Evolutionary conservation across 2,329 filamentous ascomycete genomes (phyloP), one percentile per base, ranked within the genome.

Genomic region (Aurifilum marmelostoma): DNA sequence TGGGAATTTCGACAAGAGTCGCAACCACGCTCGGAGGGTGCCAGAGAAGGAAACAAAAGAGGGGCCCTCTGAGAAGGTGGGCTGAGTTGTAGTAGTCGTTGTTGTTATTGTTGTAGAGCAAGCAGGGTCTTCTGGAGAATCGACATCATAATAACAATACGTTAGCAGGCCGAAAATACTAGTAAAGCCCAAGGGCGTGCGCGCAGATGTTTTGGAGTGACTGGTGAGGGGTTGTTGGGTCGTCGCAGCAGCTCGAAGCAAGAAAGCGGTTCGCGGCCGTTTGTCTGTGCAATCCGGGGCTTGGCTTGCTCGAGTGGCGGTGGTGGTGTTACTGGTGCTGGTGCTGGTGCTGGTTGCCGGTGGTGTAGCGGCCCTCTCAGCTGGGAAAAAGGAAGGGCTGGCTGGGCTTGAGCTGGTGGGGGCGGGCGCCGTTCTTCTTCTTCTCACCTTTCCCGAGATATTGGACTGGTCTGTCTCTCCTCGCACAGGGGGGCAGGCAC

Each of bases 391-490:
- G 21, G 43, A 34, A n/a, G n/a, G n/a, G n/a, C n/a, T n/a, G n/a
- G 43, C 43, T 37, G 56, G 56, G 34, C 37, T 65, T 52, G 32
- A 21, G 60, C 27, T 47, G 61, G n/a, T 63, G 37, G 37, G 37
- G 61, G 61, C 41, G 61, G 18, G 47, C 29, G 52, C 63, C 52
- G 63, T 65, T 21, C n/a, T 47, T 43, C 3, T 47, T 47, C 43
- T 47, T 27, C 52, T 65, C 43, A 65, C 63, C 63, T 65, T 65
- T 39, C 50, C 63, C 52, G 43, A 18, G 43, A 21, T 6, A 47
- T 21, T 41, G 37, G 37, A n/a, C 47, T 58, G 50, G 63, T 58
- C 41, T 65, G 50, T 65, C 63, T 65, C 63, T 65, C 63, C 63
- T 65, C 63, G 63, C 63, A 65, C 63, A 65, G 59, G 52, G 24